Conservation (phyloP, 441 rosid genomes). For the Croton setiger region DNA sequence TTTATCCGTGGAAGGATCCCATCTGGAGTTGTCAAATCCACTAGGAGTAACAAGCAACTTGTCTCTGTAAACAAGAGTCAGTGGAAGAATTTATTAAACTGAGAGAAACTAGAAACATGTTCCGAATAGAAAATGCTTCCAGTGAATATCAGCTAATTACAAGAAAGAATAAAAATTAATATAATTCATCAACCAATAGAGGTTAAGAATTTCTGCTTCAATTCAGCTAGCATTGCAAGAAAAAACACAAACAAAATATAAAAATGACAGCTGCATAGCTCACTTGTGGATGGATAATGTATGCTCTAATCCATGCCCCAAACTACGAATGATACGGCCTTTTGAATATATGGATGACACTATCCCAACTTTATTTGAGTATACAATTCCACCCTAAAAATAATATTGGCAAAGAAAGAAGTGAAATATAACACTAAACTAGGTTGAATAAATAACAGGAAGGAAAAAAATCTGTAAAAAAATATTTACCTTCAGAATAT, state of each 20-base stretch:
- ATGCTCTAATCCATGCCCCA: constrained; percentile 53
- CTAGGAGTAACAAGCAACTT: constrained; percentile 58
- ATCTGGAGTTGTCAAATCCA: constrained; percentile 50
- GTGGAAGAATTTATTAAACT: neutral
- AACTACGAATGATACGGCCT: constrained; percentile 39
- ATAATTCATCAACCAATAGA: constrained; percentile 4
- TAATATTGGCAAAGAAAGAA: constrained; percentile 2
- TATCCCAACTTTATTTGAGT: constrained; percentile 68
- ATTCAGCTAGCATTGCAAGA: constrained; percentile 15
- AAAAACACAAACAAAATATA: neutral
- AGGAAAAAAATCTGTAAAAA: constrained; percentile 11
- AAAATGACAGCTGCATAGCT: constrained; percentile 20
- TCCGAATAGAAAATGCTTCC: neutral
- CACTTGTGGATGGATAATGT: constrained; percentile 59
- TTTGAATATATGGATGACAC: constrained; percentile 56
- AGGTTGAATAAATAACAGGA: constrained; percentile 3
- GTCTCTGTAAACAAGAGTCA: constrained; percentile 42
- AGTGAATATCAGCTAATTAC: neutral
- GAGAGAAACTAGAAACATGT: neutral
- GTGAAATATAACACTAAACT: constrained; percentile 3
- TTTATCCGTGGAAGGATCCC: constrained; percentile 70
- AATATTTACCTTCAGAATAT: constrained; percentile 59
- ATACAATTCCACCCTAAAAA: constrained; percentile 77
- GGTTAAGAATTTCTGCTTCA: constrained; percentile 14
- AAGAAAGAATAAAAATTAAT: neutral